Evolutionary conservation across 163 green algal genomes (phyloP).

Genomic region (Chloromonas sp.): DNA sequence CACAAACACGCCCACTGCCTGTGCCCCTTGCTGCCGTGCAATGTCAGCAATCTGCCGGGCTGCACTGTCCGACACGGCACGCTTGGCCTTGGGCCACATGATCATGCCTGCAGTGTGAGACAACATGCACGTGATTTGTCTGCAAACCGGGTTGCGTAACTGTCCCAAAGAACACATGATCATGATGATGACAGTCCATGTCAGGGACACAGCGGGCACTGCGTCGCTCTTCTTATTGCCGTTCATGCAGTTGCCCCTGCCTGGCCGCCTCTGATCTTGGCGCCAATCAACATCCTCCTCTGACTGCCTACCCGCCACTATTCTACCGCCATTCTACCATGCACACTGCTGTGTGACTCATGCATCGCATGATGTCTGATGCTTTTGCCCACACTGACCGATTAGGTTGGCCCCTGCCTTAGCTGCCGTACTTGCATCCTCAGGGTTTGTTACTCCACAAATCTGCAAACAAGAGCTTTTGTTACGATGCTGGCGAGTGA

Average conservation of each 20-base stretch:
- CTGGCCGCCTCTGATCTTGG: background rate
- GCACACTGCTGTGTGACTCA: too few relatives aligned
- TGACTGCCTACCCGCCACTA: conserved; percentile 13
- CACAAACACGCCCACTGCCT: conserved; percentile 81
- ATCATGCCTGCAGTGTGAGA: conserved; percentile 17
- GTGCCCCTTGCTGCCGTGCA: conserved; percentile 38
- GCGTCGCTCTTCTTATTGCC: background rate
- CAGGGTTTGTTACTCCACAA: conserved; percentile 63
- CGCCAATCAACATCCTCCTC: too few relatives aligned
- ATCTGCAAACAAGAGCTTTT: conserved; percentile 39
- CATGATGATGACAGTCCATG: background rate
- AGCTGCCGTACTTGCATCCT: conserved; percentile 61
- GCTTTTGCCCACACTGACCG: conserved; percentile 27
- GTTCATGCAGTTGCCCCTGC: too few relatives aligned
- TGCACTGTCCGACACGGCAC: conserved; percentile 44
- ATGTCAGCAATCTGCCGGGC: conserved; percentile 55
- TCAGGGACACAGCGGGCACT: background rate
- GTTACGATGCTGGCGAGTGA: too few relatives aligned
- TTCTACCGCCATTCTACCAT: conserved; percentile 3
- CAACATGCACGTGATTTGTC: background rate
- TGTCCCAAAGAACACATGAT: background rate
- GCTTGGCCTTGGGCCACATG: conserved; percentile 78
- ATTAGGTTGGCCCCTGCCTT: conserved; percentile 44
- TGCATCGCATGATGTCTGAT: too few relatives aligned
- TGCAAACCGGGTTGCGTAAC: background rate